These are phyloP conservation scores for Bocquillonia castaneifolia DNA, from an alignment of 441 rosid genomes.

Conservation along the genomic window DNA sequence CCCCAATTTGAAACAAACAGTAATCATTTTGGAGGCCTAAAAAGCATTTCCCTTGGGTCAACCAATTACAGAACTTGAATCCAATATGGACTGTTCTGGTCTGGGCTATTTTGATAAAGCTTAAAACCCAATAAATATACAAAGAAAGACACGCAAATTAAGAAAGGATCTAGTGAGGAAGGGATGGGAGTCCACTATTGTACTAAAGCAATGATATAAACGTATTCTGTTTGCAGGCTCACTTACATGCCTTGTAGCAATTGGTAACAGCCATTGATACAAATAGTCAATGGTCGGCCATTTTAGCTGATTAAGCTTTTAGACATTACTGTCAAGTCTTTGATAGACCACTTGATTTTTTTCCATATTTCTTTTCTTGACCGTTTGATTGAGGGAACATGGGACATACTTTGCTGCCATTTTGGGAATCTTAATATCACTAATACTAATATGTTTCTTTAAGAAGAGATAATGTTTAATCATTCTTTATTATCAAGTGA, in stretches of 20 bases:
- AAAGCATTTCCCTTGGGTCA: too few relatives aligned
- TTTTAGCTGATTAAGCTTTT: neutral
- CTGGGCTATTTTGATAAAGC: too few relatives aligned
- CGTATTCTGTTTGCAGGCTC: neutral
- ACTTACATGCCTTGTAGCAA: neutral
- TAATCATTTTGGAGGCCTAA: too few relatives aligned
- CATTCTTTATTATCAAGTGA: conserved; percentile 26
- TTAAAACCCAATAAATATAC: too few relatives aligned
- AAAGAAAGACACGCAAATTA: too few relatives aligned
- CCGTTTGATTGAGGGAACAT: conserved; percentile 19
- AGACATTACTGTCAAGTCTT: conserved; percentile 8
- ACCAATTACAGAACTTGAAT: too few relatives aligned
- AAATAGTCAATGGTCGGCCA: conserved; percentile 34
- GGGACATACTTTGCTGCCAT: conserved; percentile 29
- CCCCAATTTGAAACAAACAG: too few relatives aligned
- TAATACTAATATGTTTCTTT: neutral
- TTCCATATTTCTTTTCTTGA: conserved; percentile 9
- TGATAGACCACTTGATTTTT: conserved; percentile 23
- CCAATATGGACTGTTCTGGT: too few relatives aligned
- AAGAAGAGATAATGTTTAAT: conserved; percentile 9
- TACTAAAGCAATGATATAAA: neutral
- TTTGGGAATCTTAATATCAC: neutral
- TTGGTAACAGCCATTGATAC: neutral
- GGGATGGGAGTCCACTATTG: neutral
- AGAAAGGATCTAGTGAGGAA: neutral